These are phyloP conservation scores for Diversispora eburnea DNA, from an alignment of 192 early-diverging fungal genomes.

Conservation along the genomic window DNA sequence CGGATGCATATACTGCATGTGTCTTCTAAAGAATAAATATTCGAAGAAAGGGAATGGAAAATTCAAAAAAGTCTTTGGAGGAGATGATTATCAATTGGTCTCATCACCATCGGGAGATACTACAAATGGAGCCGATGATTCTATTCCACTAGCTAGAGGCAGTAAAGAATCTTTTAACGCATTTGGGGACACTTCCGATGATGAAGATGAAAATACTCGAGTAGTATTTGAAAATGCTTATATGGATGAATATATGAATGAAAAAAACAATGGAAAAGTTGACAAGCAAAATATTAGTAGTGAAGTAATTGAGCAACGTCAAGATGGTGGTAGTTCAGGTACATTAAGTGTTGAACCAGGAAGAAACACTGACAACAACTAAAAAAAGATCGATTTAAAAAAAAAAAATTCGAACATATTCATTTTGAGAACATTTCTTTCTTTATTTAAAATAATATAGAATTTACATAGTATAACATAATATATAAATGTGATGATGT, in stretches of 20 bases:
- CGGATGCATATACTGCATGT: neutral
- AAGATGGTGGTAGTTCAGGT: too few species aligned
- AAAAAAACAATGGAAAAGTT: constrained; percentile 10
- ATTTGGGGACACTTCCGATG: constrained; percentile 36
- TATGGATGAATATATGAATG: constrained; percentile 28
- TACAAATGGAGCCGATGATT: constrained; percentile 3
- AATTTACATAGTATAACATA: too few species aligned
- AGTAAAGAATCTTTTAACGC: constrained; percentile 34
- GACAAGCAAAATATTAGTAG: too few species aligned
- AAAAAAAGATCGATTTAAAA: too few species aligned
- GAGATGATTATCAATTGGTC: constrained; percentile 16
- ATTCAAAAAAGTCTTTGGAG: neutral
- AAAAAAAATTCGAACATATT: too few species aligned
- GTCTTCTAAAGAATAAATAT: constrained; percentile 1
- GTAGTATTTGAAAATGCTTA: constrained; percentile 20
- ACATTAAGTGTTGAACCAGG: too few species aligned
- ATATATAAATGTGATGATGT: too few species aligned
- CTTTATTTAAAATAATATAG: too few species aligned
- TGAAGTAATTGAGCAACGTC: too few species aligned
- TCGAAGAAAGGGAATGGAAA: neutral
- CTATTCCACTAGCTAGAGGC: constrained; percentile 10
- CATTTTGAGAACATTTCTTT: too few species aligned
- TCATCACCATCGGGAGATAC: neutral
- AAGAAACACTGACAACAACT: too few species aligned
- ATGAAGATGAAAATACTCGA: constrained; percentile 16